These are phyloP conservation scores for Colletotrichum filicis DNA, from an alignment of 2,329 filamentous ascomycete species.

Conservation along the genomic window DNA sequence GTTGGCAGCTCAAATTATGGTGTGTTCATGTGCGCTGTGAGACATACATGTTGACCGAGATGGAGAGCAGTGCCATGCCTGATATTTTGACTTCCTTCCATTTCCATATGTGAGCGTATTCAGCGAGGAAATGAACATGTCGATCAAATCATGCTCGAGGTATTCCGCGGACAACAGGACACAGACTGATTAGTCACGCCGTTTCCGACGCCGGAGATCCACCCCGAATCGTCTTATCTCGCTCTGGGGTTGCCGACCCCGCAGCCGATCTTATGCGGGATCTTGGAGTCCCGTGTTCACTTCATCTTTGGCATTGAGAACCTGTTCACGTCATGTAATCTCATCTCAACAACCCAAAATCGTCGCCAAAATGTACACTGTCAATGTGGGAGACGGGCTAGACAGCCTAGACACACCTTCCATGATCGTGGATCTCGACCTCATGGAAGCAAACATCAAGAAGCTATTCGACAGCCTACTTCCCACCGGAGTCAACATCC, in stretches of 20 bases:
- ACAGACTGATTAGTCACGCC: background rate
- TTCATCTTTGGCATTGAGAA: background rate
- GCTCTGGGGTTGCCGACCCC: background rate
- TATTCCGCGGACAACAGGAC: background rate
- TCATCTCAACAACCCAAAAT: background rate
- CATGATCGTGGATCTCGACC: slow-evolving; percentile 64
- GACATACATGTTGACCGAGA: background rate
- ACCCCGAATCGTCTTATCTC: background rate
- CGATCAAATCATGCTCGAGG: background rate
- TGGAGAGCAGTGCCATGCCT: background rate
- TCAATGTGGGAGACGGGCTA: slow-evolving; percentile 51
- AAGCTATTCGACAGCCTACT: slow-evolving; percentile 57
- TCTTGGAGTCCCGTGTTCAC: background rate
- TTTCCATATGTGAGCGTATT: background rate
- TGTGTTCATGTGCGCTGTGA: background rate
- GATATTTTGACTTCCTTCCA: background rate
- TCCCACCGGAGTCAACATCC: slow-evolving; percentile 56
- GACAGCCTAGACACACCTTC: slow-evolving; percentile 62
- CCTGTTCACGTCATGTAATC: background rate
- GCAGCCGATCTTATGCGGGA: background rate
- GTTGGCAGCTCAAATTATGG: background rate
- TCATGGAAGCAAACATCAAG: slow-evolving; percentile 62
- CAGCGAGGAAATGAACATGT: background rate
- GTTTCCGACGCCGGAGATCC: background rate
- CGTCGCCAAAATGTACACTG: slow-evolving; percentile 44